Percentiles rank a stretch among this genome's conserved stretches.
phyloP scores from a whole-genome alignment of 2,329 filamentous ascomycete species.

The Leptographium flavum region DNA sequence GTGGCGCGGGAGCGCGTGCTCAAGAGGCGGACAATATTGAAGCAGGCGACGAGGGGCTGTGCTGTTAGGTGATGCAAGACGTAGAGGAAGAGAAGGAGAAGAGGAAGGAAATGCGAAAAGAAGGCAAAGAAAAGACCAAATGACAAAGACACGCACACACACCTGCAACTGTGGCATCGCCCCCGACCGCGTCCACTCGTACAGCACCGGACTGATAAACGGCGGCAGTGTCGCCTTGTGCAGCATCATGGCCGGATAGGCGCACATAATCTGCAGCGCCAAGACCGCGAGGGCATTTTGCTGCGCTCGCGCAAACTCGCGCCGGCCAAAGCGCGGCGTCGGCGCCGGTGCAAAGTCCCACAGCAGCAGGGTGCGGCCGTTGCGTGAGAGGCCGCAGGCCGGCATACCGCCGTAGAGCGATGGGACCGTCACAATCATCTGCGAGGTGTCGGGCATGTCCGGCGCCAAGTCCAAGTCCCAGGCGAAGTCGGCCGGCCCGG shows the following conservation, averaged over 20 bases:
- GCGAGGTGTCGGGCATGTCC: too few species aligned
- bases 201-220: not conserved
- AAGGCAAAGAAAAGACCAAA: too few species aligned
- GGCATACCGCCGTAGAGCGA: too few species aligned
- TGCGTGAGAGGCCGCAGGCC: too few species aligned
- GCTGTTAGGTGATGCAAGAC: too few species aligned
- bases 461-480: too few species aligned
- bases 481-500: too few species aligned
- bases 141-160: too few species aligned
- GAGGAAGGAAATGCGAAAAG: too few species aligned
- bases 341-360: not conserved
- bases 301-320: not conserved
- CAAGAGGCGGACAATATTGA: not conserved
- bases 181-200: not conserved
- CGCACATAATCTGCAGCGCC: not conserved
- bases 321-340: not conserved
- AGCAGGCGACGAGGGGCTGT: not conserved
- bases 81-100: not conserved
- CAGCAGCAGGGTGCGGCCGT: too few species aligned
- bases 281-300: not conserved
- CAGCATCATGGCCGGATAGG: not conserved
- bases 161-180: not conserved
- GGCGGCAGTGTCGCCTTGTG: not conserved
- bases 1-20: not conserved
- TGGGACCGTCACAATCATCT: too few species aligned